A percentile compares a stretch with the other conserved stretches of the same genome.
Evolutionary conservation across 495 filamentous ascomycete genomes (phyloP).

Genomic region (Hypoxylon perforatum): DNA sequence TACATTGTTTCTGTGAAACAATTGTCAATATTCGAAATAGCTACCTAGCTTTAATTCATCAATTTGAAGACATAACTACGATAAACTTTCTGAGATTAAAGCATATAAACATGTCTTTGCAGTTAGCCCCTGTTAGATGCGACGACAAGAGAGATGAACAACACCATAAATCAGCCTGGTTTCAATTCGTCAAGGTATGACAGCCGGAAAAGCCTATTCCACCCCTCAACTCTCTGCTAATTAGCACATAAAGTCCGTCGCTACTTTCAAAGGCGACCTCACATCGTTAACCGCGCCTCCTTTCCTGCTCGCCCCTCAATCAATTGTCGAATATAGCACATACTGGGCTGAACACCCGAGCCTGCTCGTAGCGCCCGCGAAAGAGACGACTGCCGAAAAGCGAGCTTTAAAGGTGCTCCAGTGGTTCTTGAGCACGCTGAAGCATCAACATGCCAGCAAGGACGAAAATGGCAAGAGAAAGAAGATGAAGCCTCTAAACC

Average conservation of each 20-base stretch:
- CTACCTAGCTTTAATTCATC: neutral
- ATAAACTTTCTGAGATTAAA: neutral
- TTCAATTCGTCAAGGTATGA: conserved; percentile 51
- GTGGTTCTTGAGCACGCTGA: conserved; percentile 88
- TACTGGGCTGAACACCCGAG: conserved; percentile 90
- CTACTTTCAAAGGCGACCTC: conserved; percentile 87
- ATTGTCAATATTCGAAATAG: neutral
- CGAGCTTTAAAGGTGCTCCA: conserved; percentile 82
- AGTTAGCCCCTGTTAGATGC: conserved; percentile 26
- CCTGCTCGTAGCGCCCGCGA: conserved; percentile 79
- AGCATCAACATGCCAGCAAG: conserved; percentile 82
- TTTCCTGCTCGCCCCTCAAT: conserved; percentile 83
- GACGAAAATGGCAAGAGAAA: conserved; percentile 86
- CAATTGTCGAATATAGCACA: conserved; percentile 82
- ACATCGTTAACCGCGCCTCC: conserved; percentile 85
- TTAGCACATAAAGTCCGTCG: conserved; percentile 70
- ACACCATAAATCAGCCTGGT: conserved; percentile 41
- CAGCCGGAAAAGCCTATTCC: neutral
- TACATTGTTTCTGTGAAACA: neutral
- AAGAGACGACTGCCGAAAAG: conserved; percentile 75
- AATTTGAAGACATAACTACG: neutral
- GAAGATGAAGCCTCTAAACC: conserved; percentile 84
- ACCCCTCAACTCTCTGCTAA: conserved; percentile 12
- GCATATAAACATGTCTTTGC: conserved; percentile 31
- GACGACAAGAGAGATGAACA: conserved; percentile 41